Percentiles rank a stretch among this genome's conserved stretches.
phyloP scores from a whole-genome alignment of 169 alveolate genomes.

The Plasmodium yoelii region DNA sequence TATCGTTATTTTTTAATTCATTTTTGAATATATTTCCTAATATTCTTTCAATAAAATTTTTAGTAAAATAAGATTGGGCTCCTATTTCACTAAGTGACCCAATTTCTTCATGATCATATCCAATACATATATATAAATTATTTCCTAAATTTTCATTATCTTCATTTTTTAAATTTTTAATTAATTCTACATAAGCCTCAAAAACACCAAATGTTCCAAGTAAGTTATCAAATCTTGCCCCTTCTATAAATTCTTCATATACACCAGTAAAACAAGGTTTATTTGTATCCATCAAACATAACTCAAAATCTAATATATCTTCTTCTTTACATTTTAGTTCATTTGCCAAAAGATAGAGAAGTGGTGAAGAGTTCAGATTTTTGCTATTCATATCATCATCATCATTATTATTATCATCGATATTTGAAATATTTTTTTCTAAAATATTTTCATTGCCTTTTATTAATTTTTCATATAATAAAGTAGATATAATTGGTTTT shows the following conservation, averaged over 20 bases:
- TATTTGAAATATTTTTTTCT: no score
- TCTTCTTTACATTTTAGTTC: conserved; percentile 79
- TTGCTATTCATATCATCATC: background rate
- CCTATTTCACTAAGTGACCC: conserved; percentile 83
- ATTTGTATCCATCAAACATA: conserved; percentile 93
- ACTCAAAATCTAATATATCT: conserved; percentile 89
- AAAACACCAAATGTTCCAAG: conserved; percentile 78
- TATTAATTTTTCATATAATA: conserved; percentile 18
- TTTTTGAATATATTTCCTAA: conserved; percentile 6
- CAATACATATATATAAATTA: conserved; percentile 52
- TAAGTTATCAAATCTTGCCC: conserved; percentile 95
- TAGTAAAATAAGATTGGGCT: conserved; percentile 79
- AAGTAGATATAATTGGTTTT: conserved; percentile 88
- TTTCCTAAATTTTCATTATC: background rate
- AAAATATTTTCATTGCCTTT: background rate
- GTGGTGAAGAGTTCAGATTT: conserved; percentile 42
- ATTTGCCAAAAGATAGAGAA: conserved; percentile 60
- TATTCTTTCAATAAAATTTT: conserved; percentile 77
- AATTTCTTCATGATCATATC: conserved; percentile 78
- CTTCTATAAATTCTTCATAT: conserved; percentile 94
- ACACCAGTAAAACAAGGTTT: conserved; percentile 93
- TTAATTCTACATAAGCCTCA: conserved; percentile 80
- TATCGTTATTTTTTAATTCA: background rate
- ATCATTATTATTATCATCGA: background rate
- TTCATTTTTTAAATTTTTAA: conserved; percentile 41